Base-by-base conservation (phyloP, 352 stramenopile genomes). In the Albugo candida region DNA sequence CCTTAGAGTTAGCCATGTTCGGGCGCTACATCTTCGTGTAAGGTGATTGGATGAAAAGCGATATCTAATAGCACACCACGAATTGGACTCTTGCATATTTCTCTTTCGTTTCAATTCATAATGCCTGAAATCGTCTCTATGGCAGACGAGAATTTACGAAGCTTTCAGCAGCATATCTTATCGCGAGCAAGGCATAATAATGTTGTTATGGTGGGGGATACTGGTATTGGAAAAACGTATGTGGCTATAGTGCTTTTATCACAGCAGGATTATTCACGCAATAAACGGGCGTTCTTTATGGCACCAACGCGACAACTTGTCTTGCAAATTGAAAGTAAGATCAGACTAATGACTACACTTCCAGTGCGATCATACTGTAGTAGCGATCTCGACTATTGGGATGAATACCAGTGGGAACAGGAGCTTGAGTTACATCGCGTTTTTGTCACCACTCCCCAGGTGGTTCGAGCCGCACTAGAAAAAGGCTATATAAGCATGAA, bases 381-480 rank as follows among this genome's bases (percentile, higher is more conserved):
- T 0, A 48, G 35, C 35, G 53, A 47, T 41, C 51, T 55, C 51
- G 74, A 87, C 13, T 54, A 80, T 12, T 89, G 77, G 77, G 68
- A 81, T 50, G 59, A 57, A 8, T 42, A 49, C 10, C 61, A 83
- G 41, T 89, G 77, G 77, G 53, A 54, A 38, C 52, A 54, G 16
- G 71, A 85, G 52, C 54, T 89, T 18, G 47, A 52, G 10, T 37
- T 70, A 40, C 79, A 55, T 47, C 60, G 65, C 35, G 80, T 94
- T 52, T 65, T 92, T 38, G 80, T 93, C 51, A 87, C 73, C 55
- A 94, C 82, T 24, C 82, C 82, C 16, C 77, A 87, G 60, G 76
- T 92, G 41, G 60, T 92, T 41, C 72, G 79, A 48, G 89, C 81
- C 47, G 56, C 86, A 49, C 57, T 94, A 12, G 65, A 84, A 42